A percentile compares a stretch with the other conserved stretches of the same genome.
These are phyloP conservation scores for Chloroidium sp. DNA, from an alignment of 163 green algal genomes.

Conservation along the genomic window DNA sequence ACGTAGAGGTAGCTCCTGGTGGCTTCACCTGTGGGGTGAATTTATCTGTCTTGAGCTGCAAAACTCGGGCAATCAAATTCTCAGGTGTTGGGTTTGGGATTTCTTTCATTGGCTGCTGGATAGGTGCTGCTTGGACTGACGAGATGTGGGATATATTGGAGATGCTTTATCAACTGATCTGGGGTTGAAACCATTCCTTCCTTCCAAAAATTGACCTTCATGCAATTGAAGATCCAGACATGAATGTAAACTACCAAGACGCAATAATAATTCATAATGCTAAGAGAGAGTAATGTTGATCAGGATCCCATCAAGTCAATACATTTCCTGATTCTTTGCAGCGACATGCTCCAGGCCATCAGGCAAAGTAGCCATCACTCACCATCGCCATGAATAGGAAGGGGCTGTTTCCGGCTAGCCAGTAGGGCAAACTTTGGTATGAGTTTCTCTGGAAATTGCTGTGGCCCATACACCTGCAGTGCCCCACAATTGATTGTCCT, in stretches of 20 bases:
- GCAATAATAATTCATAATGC: neutral
- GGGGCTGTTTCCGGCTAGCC: constrained; percentile 52
- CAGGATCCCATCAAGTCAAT: constrained; percentile 1
- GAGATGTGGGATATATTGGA: neutral
- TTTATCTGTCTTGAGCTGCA: no score
- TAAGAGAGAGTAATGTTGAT: neutral
- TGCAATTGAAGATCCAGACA: no score
- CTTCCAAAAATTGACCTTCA: no score
- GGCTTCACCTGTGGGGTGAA: constrained; percentile 14
- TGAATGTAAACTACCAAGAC: no score
- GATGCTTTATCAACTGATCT: no score
- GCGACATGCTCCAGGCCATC: neutral
- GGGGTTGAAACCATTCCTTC: no score
- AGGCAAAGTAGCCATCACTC: neutral
- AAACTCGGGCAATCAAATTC: no score
- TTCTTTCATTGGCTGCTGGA: neutral
- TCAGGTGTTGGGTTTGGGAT: no score
- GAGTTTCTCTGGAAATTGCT: constrained; percentile 89
- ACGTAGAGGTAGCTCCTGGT: constrained; percentile 80
- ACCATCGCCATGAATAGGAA: constrained; percentile 73
- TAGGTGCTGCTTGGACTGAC: neutral
- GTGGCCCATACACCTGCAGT: constrained; percentile 77
- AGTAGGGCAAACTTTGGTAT: constrained; percentile 86
- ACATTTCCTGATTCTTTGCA: neutral
- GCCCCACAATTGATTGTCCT: no score